These are phyloP conservation scores for Brassica hybrid DNA, from an alignment of 441 rosid genomes.

Conservation along the genomic window DNA sequence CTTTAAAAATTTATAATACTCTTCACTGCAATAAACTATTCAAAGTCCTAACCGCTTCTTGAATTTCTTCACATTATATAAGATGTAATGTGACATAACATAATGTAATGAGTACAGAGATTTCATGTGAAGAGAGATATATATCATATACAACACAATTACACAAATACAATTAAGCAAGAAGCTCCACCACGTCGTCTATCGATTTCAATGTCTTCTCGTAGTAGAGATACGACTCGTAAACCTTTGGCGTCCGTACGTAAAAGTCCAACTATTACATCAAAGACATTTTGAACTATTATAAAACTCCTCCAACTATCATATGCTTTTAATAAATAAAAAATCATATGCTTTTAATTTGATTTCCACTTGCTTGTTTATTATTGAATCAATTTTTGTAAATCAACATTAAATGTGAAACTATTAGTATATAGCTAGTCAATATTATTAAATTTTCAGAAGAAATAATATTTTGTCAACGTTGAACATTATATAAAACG, in stretches of 20 bases:
- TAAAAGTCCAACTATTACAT: conserved; percentile 64
- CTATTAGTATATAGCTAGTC: background rate
- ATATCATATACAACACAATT: background rate
- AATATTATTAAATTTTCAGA: background rate
- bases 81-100: conserved; percentile 1
- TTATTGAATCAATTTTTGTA: background rate
- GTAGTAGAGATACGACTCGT: conserved; percentile 84
- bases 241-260: conserved; percentile 82
- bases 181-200: conserved; percentile 66
- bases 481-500: background rate
- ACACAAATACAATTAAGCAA: conserved; percentile 41
- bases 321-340: no score
- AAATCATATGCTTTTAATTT: background rate
- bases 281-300: conserved; percentile 1
- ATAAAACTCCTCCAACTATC: background rate
- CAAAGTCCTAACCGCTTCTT: conserved; percentile 37
- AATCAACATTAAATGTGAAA: background rate
- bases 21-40: conserved; percentile 23
- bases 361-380: background rate
- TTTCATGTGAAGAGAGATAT: conserved; percentile 1
- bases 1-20: background rate
- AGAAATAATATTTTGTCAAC: background rate
- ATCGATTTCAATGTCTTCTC: conserved; percentile 87
- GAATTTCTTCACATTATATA: background rate
- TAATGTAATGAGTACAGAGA: conserved; percentile 4